Evolutionary conservation across 2,329 filamentous ascomycete species (phyloP).

Genomic region (Neopestalotiopsis sp.): DNA sequence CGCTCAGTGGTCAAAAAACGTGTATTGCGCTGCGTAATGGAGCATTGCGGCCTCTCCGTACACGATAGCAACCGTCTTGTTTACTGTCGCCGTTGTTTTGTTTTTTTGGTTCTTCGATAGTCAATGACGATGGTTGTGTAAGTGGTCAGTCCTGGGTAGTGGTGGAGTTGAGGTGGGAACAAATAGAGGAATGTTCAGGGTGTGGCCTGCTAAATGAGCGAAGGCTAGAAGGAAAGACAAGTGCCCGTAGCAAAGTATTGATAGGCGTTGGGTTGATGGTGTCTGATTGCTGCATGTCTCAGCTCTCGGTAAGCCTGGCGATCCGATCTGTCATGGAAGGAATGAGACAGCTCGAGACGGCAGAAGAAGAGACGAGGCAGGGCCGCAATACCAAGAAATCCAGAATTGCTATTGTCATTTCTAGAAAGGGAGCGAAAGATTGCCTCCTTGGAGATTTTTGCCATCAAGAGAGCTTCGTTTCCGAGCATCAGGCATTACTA

Average conservation of each 20-base stretch:
- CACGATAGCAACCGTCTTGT: background rate
- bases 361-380: background rate
- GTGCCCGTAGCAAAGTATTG: background rate
- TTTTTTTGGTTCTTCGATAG: background rate
- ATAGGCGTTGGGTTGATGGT: background rate
- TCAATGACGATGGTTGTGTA: background rate
- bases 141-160: background rate
- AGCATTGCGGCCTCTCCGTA: background rate
- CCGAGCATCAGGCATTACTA: too few species aligned
- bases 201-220: background rate
- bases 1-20: background rate
- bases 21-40: background rate
- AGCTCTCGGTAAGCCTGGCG: background rate
- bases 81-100: background rate
- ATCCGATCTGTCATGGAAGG: conserved; percentile 8
- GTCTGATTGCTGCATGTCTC: conserved; percentile 2
- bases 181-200: background rate
- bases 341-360: background rate
- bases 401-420: background rate
- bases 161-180: background rate
- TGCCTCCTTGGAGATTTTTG: too few species aligned
- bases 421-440: background rate
- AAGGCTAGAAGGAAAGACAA: background rate
- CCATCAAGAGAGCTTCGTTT: too few species aligned
- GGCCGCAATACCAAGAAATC: background rate